phyloP scores from a whole-genome alignment of 2,329 filamentous ascomycete genomes.

The Sclerotinia subarctica region DNA sequence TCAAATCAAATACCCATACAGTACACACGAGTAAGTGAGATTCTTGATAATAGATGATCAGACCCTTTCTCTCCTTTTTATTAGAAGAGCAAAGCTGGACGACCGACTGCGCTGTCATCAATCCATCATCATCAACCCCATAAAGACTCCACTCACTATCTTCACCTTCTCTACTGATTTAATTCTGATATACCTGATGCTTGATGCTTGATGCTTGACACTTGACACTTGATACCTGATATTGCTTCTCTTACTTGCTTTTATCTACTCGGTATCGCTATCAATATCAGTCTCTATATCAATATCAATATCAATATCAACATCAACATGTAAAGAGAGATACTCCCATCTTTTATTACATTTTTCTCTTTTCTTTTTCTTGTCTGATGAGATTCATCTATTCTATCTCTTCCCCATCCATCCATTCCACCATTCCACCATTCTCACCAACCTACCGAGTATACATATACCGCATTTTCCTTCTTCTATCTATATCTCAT shows the following conservation, averaged over 20 bases:
- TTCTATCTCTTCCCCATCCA: neutral
- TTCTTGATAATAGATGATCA: neutral
- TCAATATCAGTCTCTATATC: neutral
- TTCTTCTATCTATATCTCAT: neutral
- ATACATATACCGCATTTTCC: neutral
- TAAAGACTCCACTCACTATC: slow-evolving; percentile 10
- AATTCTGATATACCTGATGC: neutral
- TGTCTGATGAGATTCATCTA: neutral
- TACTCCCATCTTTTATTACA: neutral
- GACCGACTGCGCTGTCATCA: slow-evolving; percentile 11
- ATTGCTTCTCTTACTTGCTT: neutral
- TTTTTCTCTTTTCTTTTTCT: slow-evolving; percentile 6
- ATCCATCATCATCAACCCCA: slow-evolving; percentile 4
- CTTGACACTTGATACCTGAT: neutral
- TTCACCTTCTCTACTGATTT: neutral
- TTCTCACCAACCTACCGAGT: neutral
- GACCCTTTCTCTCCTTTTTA: neutral
- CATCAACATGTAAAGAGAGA: slow-evolving; percentile 9
- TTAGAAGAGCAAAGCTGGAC: neutral
- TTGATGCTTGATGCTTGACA: neutral
- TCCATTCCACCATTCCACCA: neutral
- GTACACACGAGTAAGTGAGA: neutral
- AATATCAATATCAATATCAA: neutral
- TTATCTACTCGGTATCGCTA: neutral
- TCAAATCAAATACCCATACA: too few species aligned